phyloP scores from a whole-genome alignment of 805 yeast genomes.

The Candida glaebosa region DNA sequence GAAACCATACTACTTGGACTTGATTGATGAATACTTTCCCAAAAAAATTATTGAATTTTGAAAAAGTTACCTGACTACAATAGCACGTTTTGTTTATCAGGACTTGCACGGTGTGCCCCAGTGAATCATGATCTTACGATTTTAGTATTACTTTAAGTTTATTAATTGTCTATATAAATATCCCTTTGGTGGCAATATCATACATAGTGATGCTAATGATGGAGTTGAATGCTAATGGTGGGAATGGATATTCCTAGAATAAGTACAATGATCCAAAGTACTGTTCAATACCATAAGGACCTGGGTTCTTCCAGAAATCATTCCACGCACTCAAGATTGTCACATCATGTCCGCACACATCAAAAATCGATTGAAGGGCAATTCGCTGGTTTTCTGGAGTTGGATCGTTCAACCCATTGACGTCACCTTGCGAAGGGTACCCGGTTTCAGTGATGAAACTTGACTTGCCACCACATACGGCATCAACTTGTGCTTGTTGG shows the following conservation, averaged over 20 bases:
- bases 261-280: slow-evolving; percentile 66
- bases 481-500: slow-evolving; percentile 54
- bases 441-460: slow-evolving; percentile 83
- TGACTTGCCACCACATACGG: slow-evolving; percentile 51
- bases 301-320: slow-evolving; percentile 86
- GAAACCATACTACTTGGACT: slow-evolving; percentile 55
- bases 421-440: slow-evolving; percentile 72
- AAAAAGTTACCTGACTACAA: too few relatives aligned
- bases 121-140: too few relatives aligned
- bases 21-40: slow-evolving; percentile 69
- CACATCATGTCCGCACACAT: slow-evolving; percentile 53
- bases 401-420: slow-evolving; percentile 75
- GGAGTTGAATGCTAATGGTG: not conserved
- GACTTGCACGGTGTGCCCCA: too few relatives aligned
- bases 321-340: slow-evolving; percentile 77
- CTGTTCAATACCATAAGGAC: slow-evolving; percentile 82
- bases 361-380: slow-evolving; percentile 64
- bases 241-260: slow-evolving; percentile 13
- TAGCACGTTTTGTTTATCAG: too few relatives aligned
- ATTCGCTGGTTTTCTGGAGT: slow-evolving; percentile 61
- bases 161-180: too few relatives aligned
- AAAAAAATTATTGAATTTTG: slow-evolving; percentile 52
- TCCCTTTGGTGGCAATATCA: too few relatives aligned
- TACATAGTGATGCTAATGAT: not conserved
- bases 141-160: too few relatives aligned